phyloP scores from a whole-genome alignment of 2,329 filamentous ascomycete genomes.

The Gnomoniopsis smithogilvyi region DNA sequence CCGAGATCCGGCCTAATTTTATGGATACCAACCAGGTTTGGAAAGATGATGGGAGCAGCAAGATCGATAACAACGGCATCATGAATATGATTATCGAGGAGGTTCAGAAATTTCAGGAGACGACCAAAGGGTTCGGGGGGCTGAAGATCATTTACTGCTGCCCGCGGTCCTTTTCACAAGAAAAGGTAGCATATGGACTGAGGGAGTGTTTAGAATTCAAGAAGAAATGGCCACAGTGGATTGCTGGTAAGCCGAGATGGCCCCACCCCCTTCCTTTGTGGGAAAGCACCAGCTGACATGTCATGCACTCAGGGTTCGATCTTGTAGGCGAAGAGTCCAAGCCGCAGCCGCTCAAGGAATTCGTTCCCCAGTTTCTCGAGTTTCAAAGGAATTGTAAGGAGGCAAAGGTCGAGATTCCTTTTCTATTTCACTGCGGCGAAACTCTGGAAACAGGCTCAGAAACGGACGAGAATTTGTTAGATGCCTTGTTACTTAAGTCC shows the following conservation, averaged over 20 bases:
- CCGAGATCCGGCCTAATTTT: conserved; percentile 58
- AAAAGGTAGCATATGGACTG: conserved; percentile 43
- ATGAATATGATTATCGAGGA: conserved; percentile 50
- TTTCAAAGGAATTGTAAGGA: conserved; percentile 44
- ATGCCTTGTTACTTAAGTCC: conserved; percentile 62
- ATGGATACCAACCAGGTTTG: conserved; percentile 52
- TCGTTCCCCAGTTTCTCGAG: conserved; percentile 44
- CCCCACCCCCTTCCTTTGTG: not conserved
- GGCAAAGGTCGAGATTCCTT: conserved; percentile 27
- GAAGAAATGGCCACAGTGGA: conserved; percentile 44
- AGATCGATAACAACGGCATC: conserved; percentile 45
- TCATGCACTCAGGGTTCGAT: conserved; percentile 51
- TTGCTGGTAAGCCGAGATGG: conserved; percentile 34
- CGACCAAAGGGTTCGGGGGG: conserved; percentile 41
- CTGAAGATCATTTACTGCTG: conserved; percentile 61
- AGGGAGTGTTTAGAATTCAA: conserved; percentile 54
- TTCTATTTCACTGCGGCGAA: conserved; percentile 53
- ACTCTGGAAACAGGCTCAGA: conserved; percentile 64
- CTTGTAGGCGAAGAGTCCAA: conserved; percentile 58
- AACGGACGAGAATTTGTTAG: conserved; percentile 65
- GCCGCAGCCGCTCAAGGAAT: conserved; percentile 48
- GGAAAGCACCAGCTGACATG: not conserved
- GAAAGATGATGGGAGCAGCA: conserved; percentile 41
- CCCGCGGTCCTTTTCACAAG: conserved; percentile 49
- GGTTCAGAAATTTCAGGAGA: conserved; percentile 36